A percentile compares a stretch with the other conserved stretches of the same genome.
These are phyloP conservation scores for Aspergillus thermomutatus DNA, from an alignment of 2,329 filamentous ascomycete species.

Conservation along the genomic window DNA sequence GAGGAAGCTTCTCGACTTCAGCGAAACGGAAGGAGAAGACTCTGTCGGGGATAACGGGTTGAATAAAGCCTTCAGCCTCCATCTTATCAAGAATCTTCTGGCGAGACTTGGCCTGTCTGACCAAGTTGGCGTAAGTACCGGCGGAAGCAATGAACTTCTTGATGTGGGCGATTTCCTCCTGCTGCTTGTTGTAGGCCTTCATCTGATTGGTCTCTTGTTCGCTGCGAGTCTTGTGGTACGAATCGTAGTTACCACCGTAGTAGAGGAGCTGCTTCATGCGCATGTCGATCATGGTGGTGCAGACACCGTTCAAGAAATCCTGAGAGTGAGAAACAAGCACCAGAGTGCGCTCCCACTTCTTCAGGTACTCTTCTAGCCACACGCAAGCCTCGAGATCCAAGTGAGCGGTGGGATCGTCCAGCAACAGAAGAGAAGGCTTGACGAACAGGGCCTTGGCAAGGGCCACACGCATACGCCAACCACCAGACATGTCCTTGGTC, in stretches of 20 bases:
- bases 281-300: slow-evolving; percentile 99
- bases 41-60: slow-evolving; percentile 78
- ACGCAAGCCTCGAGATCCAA: slow-evolving; percentile 99
- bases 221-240: slow-evolving; percentile 86
- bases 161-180: slow-evolving; percentile 98
- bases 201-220: slow-evolving; percentile 98
- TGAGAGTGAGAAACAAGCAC: slow-evolving; percentile 95
- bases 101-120: slow-evolving; percentile 96
- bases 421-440: slow-evolving; percentile 89
- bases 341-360: slow-evolving; percentile 98
- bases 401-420: slow-evolving; percentile 98
- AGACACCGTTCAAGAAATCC: slow-evolving; percentile 99
- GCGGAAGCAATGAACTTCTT: slow-evolving; percentile 99
- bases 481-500: slow-evolving; percentile 99
- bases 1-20: slow-evolving; percentile 98
- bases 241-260: slow-evolving; percentile 99
- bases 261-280: slow-evolving; percentile 82
- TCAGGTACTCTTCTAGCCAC: slow-evolving; percentile 99
- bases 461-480: slow-evolving; percentile 99
- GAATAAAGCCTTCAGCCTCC: slow-evolving; percentile 98
- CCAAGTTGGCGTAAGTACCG: slow-evolving; percentile 99
- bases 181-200: slow-evolving; percentile 99
- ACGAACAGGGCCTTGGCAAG: slow-evolving; percentile 97
- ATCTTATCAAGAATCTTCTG: slow-evolving; percentile 99
- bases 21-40: slow-evolving; percentile 98